These are phyloP conservation scores for Cenococcum geophilum DNA, from an alignment of 495 filamentous ascomycete species.

Conservation along the genomic window DNA sequence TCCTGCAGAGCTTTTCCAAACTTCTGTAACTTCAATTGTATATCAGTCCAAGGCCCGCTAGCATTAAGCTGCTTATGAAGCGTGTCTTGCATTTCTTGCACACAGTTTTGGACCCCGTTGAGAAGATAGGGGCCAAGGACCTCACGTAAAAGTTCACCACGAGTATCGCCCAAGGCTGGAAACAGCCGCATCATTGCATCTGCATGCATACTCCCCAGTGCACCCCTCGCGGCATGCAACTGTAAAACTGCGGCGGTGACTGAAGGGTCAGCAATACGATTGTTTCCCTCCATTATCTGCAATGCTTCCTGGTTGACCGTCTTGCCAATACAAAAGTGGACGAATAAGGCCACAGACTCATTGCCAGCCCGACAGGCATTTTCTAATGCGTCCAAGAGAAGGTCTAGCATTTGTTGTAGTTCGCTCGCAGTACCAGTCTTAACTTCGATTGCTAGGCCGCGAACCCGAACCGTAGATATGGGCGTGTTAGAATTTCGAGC, in stretches of 20 bases:
- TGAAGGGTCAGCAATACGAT: slow-evolving; percentile 12
- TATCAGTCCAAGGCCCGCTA: neutral
- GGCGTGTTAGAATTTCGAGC: slow-evolving; percentile 4
- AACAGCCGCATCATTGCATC: neutral
- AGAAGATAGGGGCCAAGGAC: neutral
- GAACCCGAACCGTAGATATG: slow-evolving; percentile 3
- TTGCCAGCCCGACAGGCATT: slow-evolving; percentile 2
- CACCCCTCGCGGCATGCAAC: neutral
- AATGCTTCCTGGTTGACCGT: slow-evolving; percentile 16
- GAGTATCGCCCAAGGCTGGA: neutral
- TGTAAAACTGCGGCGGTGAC: neutral
- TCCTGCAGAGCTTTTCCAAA: neutral
- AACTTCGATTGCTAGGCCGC: slow-evolving; percentile 18
- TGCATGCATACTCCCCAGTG: neutral
- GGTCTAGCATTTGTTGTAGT: slow-evolving; percentile 10
- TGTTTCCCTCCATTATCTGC: slow-evolving; percentile 15
- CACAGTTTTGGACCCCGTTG: neutral
- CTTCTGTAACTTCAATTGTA: neutral
- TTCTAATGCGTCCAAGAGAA: slow-evolving; percentile 6
- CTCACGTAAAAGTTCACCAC: neutral
- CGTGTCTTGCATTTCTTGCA: neutral
- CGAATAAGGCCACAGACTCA: slow-evolving; percentile 16
- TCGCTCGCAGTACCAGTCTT: slow-evolving; percentile 9
- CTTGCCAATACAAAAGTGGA: slow-evolving; percentile 13
- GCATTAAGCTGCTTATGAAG: neutral